A percentile compares a stretch with the other conserved stretches of the same genome.
These are phyloP conservation scores for Kurtzmaniella fragi DNA, from an alignment of 805 yeast species.

Conservation along the genomic window DNA sequence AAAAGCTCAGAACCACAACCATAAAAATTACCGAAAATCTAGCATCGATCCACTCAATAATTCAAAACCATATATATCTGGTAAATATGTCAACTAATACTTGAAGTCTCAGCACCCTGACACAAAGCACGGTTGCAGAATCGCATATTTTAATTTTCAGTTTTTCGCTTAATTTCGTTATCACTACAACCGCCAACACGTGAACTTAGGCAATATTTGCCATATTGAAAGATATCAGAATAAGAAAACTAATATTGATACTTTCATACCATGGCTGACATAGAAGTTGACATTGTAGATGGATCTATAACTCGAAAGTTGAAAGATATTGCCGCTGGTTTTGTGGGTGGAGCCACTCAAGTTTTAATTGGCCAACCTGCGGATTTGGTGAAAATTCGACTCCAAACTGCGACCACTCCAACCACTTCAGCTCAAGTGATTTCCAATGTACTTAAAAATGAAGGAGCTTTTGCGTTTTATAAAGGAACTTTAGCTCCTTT, in stretches of 20 bases:
- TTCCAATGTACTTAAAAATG: conserved; percentile 32
- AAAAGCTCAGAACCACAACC: too few relatives aligned
- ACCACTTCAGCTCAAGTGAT: conserved; percentile 29
- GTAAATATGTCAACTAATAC: background rate
- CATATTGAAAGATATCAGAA: background rate
- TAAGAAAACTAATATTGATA: background rate
- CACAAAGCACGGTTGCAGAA: too few relatives aligned
- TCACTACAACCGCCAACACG: conserved; percentile 2
- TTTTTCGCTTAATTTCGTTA: background rate
- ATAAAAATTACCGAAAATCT: too few relatives aligned
- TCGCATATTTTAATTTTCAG: too few relatives aligned
- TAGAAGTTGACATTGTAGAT: conserved; percentile 18
- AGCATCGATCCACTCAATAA: too few relatives aligned
- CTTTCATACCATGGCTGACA: background rate
- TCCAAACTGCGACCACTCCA: conserved; percentile 31
- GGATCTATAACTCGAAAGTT: conserved; percentile 30
- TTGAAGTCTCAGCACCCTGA: background rate
- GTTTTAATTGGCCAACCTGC: conserved; percentile 45
- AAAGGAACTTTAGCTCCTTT: conserved; percentile 43
- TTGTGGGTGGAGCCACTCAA: conserved; percentile 43
- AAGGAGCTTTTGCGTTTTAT: conserved; percentile 39
- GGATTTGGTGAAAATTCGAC: conserved; percentile 38
- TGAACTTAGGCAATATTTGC: conserved; percentile 5
- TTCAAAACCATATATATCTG: too few relatives aligned
- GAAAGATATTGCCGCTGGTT: conserved; percentile 41